Base-by-base conservation (phyloP, 305 asterid genomes). In the Nicotiana rustica region DNA sequence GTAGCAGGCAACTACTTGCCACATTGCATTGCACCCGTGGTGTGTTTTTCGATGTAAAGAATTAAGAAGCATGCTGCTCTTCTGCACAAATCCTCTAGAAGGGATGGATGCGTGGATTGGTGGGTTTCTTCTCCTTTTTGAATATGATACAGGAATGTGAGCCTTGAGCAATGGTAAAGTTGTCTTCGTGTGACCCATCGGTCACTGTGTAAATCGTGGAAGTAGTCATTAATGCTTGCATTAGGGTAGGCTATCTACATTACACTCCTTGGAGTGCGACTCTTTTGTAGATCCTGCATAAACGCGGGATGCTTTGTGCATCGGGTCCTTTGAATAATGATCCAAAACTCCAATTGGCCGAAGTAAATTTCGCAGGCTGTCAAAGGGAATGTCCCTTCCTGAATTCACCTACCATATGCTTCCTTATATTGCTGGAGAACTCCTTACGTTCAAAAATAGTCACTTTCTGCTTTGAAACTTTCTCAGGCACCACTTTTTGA, bases 1-100 rank as follows among this genome's bases (percentile, higher is more conserved):
- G 79, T 52, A 75, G 80, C 65, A 52, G 80, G 64, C 79, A 73
- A 15, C 55, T 75, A 52, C 38, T 2, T 52, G 47, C 47, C 66
- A 4, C 49, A 55, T 29, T 33, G 38, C 18, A 71, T 71, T 73
- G 21, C 62, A 21, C 44, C 31, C 31, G 49, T 29, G 66, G 31
- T 31, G 17, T 55, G 4, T 31, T 31, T 8, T 29, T 15, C 6
- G 9, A 36, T 55, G 41, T 17, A 52, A 52, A 55, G 66, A 76
- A 17, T 29, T 76, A 52, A 76, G 66, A 76, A 55, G 80, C 66
- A 55, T 76, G 79, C 64, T 52, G 5, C 10, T 67, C 36, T 14
- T 67, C 73, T 2, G 59, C n/a, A 75, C 44, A 14, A 76, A 8
- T 29, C 41, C 49, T 55, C 49, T 76, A 52, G 17, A 76, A 55